Conservation (phyloP, 805 yeast species). For the Saturnispora saitoi region DNA sequence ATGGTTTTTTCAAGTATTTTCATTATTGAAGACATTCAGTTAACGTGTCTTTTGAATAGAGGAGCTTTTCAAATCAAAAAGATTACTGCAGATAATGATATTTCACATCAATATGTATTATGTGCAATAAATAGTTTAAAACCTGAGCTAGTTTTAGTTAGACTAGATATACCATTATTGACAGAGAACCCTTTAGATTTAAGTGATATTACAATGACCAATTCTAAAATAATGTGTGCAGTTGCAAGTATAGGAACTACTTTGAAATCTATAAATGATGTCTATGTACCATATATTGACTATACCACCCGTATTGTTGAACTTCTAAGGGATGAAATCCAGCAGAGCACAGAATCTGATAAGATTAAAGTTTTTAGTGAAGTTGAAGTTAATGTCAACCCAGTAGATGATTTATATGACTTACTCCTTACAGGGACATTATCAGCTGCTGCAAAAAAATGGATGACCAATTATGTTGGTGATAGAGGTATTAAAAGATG, state of each 20-base stretch:
- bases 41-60: neutral
- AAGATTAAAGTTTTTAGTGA: neutral
- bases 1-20: constrained; percentile 28
- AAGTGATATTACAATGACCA: constrained; percentile 24
- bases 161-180: constrained; percentile 3
- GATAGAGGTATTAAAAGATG: constrained; percentile 57
- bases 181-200: constrained; percentile 17
- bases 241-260: constrained; percentile 29
- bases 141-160: neutral
- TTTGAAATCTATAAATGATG: constrained; percentile 22
- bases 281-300: constrained; percentile 31
- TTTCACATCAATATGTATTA: neutral
- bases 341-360: constrained; percentile 14
- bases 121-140: neutral
- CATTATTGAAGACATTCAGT: constrained; percentile 12
- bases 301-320: constrained; percentile 29
- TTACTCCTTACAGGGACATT: constrained; percentile 47
- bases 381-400: constrained; percentile 13
- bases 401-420: constrained; percentile 37
- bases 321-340: constrained; percentile 30
- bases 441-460: constrained; percentile 41
- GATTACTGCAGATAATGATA: neutral
- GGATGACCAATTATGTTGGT: constrained; percentile 58
- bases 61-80: constrained; percentile 14
- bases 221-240: constrained; percentile 30